A percentile compares a stretch with the other conserved stretches of the same genome.
These are phyloP conservation scores for Endotrypanum monterogeii DNA, from an alignment of 208 protist genomes.

Conservation along the genomic window DNA sequence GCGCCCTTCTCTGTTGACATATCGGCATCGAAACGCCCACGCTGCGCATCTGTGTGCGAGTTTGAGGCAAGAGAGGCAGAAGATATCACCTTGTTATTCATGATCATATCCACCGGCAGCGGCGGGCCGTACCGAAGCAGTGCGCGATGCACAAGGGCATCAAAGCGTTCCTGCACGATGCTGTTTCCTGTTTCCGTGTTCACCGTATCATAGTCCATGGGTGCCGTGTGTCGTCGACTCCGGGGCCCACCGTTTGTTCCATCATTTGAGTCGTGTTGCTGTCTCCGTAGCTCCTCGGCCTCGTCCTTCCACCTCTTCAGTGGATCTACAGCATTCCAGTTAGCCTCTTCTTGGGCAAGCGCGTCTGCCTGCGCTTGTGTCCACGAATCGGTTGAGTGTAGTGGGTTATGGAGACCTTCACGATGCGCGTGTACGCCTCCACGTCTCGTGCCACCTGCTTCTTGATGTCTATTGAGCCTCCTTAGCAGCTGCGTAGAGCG, in stretches of 20 bases:
- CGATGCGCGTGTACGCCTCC: neutral
- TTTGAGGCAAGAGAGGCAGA: neutral
- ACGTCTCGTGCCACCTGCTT: neutral
- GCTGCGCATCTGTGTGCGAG: neutral
- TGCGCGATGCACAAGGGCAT: conserved; percentile 56
- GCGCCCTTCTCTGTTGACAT: conserved; percentile 23
- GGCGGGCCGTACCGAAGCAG: conserved; percentile 78
- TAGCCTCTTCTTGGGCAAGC: conserved; percentile 21
- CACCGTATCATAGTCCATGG: conserved; percentile 47
- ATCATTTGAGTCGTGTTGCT: neutral
- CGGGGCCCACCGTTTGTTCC: neutral
- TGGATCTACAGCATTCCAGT: conserved; percentile 7
- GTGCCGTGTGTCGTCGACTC: neutral
- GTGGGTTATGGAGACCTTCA: neutral
- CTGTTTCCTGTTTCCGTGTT: conserved; percentile 61
- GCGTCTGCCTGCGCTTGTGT: conserved; percentile 15
- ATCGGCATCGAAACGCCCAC: conserved; percentile 31
- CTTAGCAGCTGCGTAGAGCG: conserved; percentile 4
- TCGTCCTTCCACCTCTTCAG: neutral
- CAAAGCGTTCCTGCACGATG: conserved; percentile 67
- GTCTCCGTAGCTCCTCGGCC: neutral
- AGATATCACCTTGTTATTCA: conserved; percentile 50
- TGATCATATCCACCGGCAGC: conserved; percentile 71
- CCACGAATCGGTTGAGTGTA: conserved; percentile 6
- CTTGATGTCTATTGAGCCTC: conserved; percentile 3